These are phyloP conservation scores for Daldinia vernicosa DNA, from an alignment of 495 filamentous ascomycete species.

Conservation along the genomic window DNA sequence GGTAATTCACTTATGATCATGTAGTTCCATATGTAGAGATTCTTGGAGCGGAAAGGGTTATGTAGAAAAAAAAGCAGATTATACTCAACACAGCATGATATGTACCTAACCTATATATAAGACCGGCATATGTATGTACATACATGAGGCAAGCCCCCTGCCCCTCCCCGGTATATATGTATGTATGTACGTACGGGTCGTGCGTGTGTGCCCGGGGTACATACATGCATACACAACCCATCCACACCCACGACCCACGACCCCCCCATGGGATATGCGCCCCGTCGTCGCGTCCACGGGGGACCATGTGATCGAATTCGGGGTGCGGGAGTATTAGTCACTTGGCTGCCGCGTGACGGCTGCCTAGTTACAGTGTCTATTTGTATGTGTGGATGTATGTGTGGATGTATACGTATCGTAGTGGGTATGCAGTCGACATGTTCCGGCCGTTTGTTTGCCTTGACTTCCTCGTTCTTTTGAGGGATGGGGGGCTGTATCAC, in stretches of 20 bases:
- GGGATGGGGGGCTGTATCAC: conserved; percentile 19
- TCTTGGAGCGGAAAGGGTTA: not conserved
- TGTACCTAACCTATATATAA: no score
- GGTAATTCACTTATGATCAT: no score
- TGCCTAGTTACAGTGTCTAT: conserved; percentile 24
- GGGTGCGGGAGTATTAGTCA: conserved; percentile 33
- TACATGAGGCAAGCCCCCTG: not conserved
- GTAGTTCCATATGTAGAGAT: not conserved
- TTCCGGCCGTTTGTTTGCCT: not conserved
- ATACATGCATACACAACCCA: conserved; percentile 14
- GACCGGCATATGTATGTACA: not conserved
- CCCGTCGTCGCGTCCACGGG: conserved; percentile 35
- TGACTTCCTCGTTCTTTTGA: not conserved
- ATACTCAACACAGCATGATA: conserved; percentile 6
- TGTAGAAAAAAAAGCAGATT: not conserved
- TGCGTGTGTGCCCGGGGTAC: conserved; percentile 25
- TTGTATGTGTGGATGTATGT: not conserved
- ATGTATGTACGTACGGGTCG: conserved; percentile 1
- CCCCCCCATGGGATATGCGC: conserved; percentile 31
- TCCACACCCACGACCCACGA: conserved; percentile 15
- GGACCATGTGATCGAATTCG: conserved; percentile 39
- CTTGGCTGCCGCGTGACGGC: conserved; percentile 30
- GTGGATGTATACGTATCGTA: conserved; percentile 3
- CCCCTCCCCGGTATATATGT: conserved; percentile 3
- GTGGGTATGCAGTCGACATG: not conserved